Conservation (phyloP, 306 rosid species). For the Quercus ilex region DNA sequence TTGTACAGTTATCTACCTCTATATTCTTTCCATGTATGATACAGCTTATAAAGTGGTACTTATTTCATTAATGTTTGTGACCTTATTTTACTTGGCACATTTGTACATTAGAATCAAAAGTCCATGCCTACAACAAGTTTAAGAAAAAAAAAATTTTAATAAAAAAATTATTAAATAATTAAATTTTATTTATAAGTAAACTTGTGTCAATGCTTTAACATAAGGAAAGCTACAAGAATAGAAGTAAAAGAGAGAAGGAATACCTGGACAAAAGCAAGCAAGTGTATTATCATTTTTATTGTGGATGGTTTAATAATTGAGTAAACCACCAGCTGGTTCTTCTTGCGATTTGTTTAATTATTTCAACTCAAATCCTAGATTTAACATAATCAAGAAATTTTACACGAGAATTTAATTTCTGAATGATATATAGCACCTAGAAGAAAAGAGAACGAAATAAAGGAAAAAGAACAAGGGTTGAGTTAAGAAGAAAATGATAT, state of each 20-base stretch:
- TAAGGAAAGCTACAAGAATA: not conserved
- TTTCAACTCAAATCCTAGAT: not conserved
- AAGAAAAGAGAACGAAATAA: not conserved
- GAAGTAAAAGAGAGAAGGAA: not conserved
- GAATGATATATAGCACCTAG: not conserved
- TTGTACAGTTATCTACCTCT: not conserved
- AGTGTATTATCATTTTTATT: not conserved
- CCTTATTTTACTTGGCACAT: not conserved
- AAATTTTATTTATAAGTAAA: too few species aligned
- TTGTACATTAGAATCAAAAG: not conserved
- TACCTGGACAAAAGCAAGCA: not conserved
- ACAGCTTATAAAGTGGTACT: not conserved
- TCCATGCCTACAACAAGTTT: not conserved
- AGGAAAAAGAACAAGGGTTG: not conserved
- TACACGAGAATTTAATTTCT: not conserved
- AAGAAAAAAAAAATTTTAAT: not conserved
- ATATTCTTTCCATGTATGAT: not conserved
- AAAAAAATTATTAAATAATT: too few species aligned
- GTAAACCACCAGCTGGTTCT: not conserved
- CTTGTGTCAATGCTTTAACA: not conserved
- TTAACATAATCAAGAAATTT: not conserved
- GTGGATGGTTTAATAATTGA: not conserved
- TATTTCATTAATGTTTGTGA: not conserved
- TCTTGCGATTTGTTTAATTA: not conserved
- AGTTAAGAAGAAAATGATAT: not conserved